These are phyloP conservation scores for Rhodamnia argentea DNA, from an alignment of 345 rosid species.

Conservation along the genomic window DNA sequence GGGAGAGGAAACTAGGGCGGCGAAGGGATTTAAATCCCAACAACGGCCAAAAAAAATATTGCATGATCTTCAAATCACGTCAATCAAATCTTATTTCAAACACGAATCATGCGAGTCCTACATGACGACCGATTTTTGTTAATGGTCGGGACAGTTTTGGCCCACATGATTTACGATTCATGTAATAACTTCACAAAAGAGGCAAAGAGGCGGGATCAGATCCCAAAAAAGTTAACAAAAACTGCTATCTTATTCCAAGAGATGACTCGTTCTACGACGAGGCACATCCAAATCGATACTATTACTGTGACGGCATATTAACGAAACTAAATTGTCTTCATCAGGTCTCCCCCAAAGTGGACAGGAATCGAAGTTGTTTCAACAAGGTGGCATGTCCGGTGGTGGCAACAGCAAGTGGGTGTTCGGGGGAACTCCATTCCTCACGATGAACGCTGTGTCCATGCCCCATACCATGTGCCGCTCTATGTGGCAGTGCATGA, in stretches of 20 bases:
- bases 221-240: neutral
- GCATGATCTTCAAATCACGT: neutral
- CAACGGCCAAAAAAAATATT: neutral
- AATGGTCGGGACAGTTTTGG: neutral
- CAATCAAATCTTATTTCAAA: neutral
- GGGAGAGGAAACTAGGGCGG: neutral
- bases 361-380: neutral
- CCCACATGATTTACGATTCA: neutral
- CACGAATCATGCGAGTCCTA: neutral
- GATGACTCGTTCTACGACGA: neutral
- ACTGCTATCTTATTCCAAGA: neutral
- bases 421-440: slow-evolving; percentile 2
- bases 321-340: neutral
- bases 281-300: neutral
- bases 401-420: slow-evolving; percentile 16
- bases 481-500: slow-evolving; percentile 31
- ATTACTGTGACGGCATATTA: neutral
- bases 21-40: neutral
- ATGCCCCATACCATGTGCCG: slow-evolving; percentile 29
- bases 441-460: slow-evolving; percentile 18
- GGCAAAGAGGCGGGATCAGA: neutral
- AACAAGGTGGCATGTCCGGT: slow-evolving; percentile 25
- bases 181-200: neutral
- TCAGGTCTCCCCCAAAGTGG: neutral
- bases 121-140: neutral